Base-by-base conservation (phyloP, 2,329 filamentous ascomycete genomes). In the Tolypocladium pustulatum region DNA sequence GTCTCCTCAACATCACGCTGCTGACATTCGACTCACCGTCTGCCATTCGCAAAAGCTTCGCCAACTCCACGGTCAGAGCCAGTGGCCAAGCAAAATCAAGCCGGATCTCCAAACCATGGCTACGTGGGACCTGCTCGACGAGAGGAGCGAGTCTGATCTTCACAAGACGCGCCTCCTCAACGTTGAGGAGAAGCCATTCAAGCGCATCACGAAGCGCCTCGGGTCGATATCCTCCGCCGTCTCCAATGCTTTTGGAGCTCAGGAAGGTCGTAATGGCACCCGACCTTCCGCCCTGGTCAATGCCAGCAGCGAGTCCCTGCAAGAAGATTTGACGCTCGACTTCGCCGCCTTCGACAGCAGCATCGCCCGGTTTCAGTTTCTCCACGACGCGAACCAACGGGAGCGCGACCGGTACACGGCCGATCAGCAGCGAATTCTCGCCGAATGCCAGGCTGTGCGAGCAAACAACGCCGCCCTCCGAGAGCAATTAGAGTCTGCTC, bases 151-250 rank as follows among this genome's bases (percentile, higher is more conserved):
- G 75, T 87, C 91, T 71, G 87, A 91, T 63, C 86, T 97, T 41
- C 93, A 97, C 77, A 93, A 92, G 68, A 82, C 83, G 36, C 90
- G 93, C 49, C 87, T 97, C 4, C 82, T 97, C 41, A 89, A 90
- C 63, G 88, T 97, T 61, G 93, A 97, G 77, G 90, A 96, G 69
- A 91, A 91, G 60, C 91, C 91, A 0, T 97, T 96, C 77, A 90
- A 90, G 72, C 88, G 92, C 61, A 85, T 97, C 60, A 90, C 89
- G 27, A 91, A 91, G 74, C 87, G 89, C 37, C 83, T 97, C 10
- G 80, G 90, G 6, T 81, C 83, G 27, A 82, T 88, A 20, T 83
- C 85, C 57, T 84, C 87, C 25, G 79, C 90, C 36, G 78, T 88
- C 22, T 63, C 66, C 17, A 61, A 63, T 41, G 65, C 62, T 41